Conservation (phyloP, 768 basidiomycete genomes). For the Astraeus odoratus region DNA sequence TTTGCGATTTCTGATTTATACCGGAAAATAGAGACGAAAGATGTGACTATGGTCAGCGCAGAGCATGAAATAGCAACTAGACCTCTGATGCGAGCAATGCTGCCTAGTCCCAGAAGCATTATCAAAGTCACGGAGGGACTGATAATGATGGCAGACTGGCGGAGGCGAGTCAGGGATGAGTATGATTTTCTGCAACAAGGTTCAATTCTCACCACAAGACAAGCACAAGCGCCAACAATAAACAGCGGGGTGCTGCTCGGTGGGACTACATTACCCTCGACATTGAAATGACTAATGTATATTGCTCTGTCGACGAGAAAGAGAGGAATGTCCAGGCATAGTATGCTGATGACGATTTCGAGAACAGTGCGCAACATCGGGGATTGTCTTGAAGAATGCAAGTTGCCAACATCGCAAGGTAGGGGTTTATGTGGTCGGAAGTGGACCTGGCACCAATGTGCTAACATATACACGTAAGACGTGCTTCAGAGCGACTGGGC, state of each 20-base stretch:
- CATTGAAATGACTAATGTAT: slow-evolving; percentile 44
- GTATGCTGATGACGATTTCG: slow-evolving; percentile 52
- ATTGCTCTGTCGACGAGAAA: slow-evolving; percentile 53
- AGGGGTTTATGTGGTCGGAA: slow-evolving; percentile 66
- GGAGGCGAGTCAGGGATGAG: slow-evolving; percentile 15
- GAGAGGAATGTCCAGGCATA: slow-evolving; percentile 78
- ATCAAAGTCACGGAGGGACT: slow-evolving; percentile 81
- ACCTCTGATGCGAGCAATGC: slow-evolving; percentile 53
- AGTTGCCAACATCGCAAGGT: slow-evolving; percentile 42
- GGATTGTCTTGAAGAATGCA: slow-evolving; percentile 20
- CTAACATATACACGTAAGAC: slow-evolving; percentile 15
- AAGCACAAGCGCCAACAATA: slow-evolving; percentile 57
- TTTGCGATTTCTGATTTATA: slow-evolving; percentile 61
- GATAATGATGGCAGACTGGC: slow-evolving; percentile 70
- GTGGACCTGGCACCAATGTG: slow-evolving; percentile 65
- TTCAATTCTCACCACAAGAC: slow-evolving; percentile 47
- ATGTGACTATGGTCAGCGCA: slow-evolving; percentile 59
- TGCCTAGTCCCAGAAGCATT: slow-evolving; percentile 68
- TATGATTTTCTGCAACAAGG: slow-evolving; percentile 6
- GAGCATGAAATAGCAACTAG: slow-evolving; percentile 66
- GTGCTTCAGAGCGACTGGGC: not conserved
- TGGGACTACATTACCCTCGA: slow-evolving; percentile 40
- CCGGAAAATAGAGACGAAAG: slow-evolving; percentile 62
- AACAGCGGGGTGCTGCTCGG: slow-evolving; percentile 50
- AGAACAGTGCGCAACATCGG: slow-evolving; percentile 43